phyloP scores from a whole-genome alignment of 2,329 filamentous ascomycete genomes.

The Coleophoma cylindrospora region DNA sequence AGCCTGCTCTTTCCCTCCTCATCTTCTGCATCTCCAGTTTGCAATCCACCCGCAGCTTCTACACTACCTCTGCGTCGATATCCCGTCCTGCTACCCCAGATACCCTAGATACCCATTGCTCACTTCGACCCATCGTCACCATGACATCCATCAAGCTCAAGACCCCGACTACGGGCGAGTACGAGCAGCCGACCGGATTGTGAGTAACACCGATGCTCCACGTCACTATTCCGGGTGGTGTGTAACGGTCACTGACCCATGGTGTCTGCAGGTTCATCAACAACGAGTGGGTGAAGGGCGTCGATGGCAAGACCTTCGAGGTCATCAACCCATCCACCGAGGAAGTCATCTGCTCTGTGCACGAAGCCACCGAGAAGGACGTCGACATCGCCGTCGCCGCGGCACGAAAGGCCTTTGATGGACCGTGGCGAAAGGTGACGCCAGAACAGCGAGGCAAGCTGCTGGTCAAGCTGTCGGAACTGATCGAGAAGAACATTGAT shows the following conservation, averaged over 20 bases:
- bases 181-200: slow-evolving; percentile 28
- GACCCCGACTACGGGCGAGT: slow-evolving; percentile 27
- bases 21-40: background rate
- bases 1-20: background rate
- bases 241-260: background rate
- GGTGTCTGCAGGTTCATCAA: slow-evolving; percentile 60
- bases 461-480: slow-evolving; percentile 72
- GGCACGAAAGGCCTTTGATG: slow-evolving; percentile 81
- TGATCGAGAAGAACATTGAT: slow-evolving; percentile 74
- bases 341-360: slow-evolving; percentile 76
- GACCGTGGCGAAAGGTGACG: slow-evolving; percentile 61
- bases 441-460: slow-evolving; percentile 67
- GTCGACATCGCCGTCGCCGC: slow-evolving; percentile 75
- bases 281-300: slow-evolving; percentile 81
- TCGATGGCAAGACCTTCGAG: slow-evolving; percentile 87
- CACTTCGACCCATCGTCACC: slow-evolving; percentile 2
- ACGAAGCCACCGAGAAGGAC: slow-evolving; percentile 86
- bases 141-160: slow-evolving; percentile 22
- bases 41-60: background rate
- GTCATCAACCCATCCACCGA: slow-evolving; percentile 86
- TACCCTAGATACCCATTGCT: background rate
- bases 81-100: background rate
- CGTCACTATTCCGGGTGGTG: background rate
- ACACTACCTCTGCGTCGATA: background rate
- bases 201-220: slow-evolving; percentile 30